Conservation (phyloP, 148 eudicot species). For the Limonium bicolor region DNA sequence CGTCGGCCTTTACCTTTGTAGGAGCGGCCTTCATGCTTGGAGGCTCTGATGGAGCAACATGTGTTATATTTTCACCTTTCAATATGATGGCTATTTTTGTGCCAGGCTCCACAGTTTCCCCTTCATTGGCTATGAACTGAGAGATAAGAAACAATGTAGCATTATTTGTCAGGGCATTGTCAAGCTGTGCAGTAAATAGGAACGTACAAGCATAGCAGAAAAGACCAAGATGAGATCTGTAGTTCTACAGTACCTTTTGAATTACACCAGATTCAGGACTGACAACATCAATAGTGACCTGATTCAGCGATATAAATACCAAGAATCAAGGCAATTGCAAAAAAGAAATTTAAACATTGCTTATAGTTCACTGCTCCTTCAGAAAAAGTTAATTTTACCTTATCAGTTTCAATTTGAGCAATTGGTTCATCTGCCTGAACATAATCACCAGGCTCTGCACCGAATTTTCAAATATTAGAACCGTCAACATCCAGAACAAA, state of each 20-base stretch:
- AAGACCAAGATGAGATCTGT: background rate
- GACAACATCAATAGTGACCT: slow-evolving; percentile 27
- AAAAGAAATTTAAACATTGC: background rate
- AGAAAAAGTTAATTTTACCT: slow-evolving; percentile 11
- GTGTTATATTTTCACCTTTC: slow-evolving; percentile 13
- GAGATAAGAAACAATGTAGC: background rate
- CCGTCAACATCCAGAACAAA: background rate
- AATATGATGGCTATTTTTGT: slow-evolving; percentile 19
- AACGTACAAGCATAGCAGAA: too few relatives aligned
- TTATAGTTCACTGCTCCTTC: background rate
- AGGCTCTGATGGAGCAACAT: slow-evolving; percentile 9
- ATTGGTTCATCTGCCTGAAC: slow-evolving; percentile 26
- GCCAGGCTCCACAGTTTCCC: slow-evolving; percentile 27
- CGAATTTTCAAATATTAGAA: background rate
- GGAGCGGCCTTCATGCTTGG: slow-evolving; percentile 2
- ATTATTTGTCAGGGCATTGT: background rate
- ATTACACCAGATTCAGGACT: slow-evolving; percentile 26
- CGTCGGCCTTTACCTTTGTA: background rate
- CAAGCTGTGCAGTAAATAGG: background rate
- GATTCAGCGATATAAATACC: background rate
- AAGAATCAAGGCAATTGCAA: background rate
- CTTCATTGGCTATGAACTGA: slow-evolving; percentile 25
- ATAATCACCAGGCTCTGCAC: slow-evolving; percentile 15
- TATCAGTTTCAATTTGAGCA: slow-evolving; percentile 31
- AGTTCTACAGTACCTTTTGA: slow-evolving; percentile 11